Conservation (phyloP, 2,329 filamentous ascomycete species). For the Fusarium sp. region DNA sequence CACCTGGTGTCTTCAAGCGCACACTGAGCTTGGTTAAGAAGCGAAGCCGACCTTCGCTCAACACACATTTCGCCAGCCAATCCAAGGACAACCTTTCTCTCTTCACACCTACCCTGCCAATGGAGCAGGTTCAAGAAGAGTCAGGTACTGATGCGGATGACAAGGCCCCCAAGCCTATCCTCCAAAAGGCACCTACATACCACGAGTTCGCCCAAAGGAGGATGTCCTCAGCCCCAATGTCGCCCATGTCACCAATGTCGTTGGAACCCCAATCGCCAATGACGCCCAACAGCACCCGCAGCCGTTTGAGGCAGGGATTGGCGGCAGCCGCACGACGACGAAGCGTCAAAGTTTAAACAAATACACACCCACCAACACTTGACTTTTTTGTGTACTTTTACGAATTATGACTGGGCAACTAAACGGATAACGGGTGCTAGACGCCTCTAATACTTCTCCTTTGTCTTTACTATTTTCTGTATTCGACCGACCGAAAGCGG, state of each 20-base stretch:
- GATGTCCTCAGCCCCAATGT: constrained; percentile 43
- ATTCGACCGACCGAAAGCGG: constrained; percentile 25
- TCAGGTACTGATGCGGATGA: constrained; percentile 39
- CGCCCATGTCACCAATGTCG: constrained; percentile 47
- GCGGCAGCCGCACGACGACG: constrained; percentile 50
- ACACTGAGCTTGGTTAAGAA: constrained; percentile 66
- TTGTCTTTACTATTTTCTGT: constrained; percentile 33
- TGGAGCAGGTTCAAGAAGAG: constrained; percentile 52
- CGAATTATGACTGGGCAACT: constrained; percentile 41
- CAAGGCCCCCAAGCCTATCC: constrained; percentile 37
- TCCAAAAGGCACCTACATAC: constrained; percentile 55
- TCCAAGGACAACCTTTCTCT: constrained; percentile 50
- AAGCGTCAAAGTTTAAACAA: constrained; percentile 53
- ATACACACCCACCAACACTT: constrained; percentile 7
- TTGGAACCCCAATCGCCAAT: constrained; percentile 43
- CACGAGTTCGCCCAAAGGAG: constrained; percentile 61
- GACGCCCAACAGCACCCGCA: constrained; percentile 44
- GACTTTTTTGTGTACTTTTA: constrained; percentile 36
- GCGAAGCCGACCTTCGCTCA: constrained; percentile 64
- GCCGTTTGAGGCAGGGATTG: constrained; percentile 41
- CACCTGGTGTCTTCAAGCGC: constrained; percentile 62
- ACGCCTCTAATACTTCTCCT: constrained; percentile 37
- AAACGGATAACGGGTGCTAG: constrained; percentile 32
- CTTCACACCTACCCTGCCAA: constrained; percentile 43
- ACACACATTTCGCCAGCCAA: constrained; percentile 49